Evolutionary conservation across 1,284 basidiomycete species (phyloP).

Genomic region (Athelia sp.): DNA sequence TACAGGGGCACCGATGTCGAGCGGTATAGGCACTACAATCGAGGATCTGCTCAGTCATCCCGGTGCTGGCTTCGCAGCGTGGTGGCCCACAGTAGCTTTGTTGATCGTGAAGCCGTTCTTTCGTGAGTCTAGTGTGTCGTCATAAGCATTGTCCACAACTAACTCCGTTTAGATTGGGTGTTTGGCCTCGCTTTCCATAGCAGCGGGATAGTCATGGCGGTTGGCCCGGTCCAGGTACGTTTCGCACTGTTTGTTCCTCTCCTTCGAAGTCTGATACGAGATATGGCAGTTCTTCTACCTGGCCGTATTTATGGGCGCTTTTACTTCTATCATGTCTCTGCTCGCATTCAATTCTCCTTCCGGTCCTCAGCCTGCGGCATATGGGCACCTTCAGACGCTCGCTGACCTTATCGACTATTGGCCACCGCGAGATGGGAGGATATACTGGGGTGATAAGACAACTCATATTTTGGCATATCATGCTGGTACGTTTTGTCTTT

Average conservation of each 20-base stretch:
- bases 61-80: too few relatives aligned
- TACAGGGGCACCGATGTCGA: not conserved
- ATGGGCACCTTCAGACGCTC: not conserved
- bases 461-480: not conserved
- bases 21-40: not conserved
- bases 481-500: not conserved
- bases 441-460: not conserved
- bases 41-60: not conserved
- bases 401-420: not conserved
- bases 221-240: not conserved
- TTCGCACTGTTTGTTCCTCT: not conserved
- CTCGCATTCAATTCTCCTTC: not conserved
- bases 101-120: not conserved
- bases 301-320: not conserved
- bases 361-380: not conserved
- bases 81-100: not conserved
- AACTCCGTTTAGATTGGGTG: not conserved
- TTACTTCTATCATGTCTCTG: not conserved
- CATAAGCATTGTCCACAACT: not conserved
- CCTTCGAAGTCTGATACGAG: not conserved
- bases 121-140: not conserved
- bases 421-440: not conserved
- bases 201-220: not conserved
- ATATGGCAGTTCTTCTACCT: not conserved
- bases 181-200: not conserved